Evolutionary conservation across 2,329 filamentous ascomycete genomes (phyloP), one percentile per base, ranked within the genome.

Genomic region (Neopestalotiopsis sp.): DNA sequence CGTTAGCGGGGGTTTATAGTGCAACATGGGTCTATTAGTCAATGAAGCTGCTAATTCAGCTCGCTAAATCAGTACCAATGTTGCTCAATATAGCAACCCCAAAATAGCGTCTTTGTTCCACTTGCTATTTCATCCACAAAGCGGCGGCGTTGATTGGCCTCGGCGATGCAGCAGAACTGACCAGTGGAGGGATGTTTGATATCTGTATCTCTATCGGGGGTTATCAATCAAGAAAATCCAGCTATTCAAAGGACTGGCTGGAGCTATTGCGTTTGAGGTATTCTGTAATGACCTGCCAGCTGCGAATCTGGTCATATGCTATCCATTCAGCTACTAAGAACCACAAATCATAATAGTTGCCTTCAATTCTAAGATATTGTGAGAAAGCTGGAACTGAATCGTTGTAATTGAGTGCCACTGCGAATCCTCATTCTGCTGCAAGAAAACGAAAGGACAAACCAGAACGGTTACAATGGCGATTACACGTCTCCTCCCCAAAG

Each of bases 401-500:
- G 34, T 38, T 38, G 34, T 10, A 10, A 10, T 38, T 38, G 34
- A 38, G 6, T 38, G 34, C 34, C 34, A 38, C 6, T 38, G 34
- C 49, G 13, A 6, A 56, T n/a, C 10, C 49, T 7, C 49, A 17
- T 24, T 56, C 9, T 17, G 20, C 13, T n/a, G 13, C 57, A 32
- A 59, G 57, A 32, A 10, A 59, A 59, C 24, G 24, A 28, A 28
- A 28, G 24, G 24, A 28, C 24, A n/a, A 59, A 30, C 20, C 6
- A 13, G 14, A 12, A 17, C 57, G 9, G 17, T 6, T 4, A 59
- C 28, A 59, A 59, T 59, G 57, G 4, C 34, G 32, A 28, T 17
- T 5, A 24, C 34, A 24, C 60, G 30, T 20, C 32, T 34, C 13
- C 60, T 63, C 6, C 60, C 60, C n/a, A 62, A 70, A 12, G 88